phyloP scores from a whole-genome alignment of 768 basidiomycete species.

The Lactarius trivialis region DNA sequence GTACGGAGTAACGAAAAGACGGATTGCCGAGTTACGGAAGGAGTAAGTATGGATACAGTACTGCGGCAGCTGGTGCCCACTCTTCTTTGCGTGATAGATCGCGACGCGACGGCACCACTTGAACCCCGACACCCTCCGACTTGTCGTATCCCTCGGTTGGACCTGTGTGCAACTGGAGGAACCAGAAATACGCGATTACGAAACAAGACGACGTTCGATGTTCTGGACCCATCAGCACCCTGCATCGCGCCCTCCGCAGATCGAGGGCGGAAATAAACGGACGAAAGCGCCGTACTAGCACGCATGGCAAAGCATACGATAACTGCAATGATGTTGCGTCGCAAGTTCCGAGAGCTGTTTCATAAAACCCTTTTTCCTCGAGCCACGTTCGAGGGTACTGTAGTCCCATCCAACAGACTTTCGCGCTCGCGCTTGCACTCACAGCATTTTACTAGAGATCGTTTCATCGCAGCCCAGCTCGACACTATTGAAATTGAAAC shows the following conservation, averaged over 20 bases:
- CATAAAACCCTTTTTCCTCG: not conserved
- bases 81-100: not conserved
- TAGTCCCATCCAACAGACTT: not conserved
- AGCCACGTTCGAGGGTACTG: constrained; percentile 14
- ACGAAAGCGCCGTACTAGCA: not conserved
- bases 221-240: not conserved
- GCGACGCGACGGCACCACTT: not conserved
- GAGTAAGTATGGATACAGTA: not conserved
- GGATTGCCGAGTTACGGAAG: not conserved
- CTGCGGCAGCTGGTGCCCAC: not conserved
- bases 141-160: not conserved
- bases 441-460: constrained; percentile 1
- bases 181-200: not conserved
- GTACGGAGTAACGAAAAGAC: not conserved
- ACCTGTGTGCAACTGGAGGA: not conserved
- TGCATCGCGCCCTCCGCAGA: not conserved
- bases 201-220: not conserved
- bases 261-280: not conserved
- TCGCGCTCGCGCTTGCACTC: not conserved
- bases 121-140: not conserved
- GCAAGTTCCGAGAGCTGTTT: not conserved
- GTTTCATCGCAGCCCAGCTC: not conserved
- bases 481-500: not conserved
- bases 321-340: not conserved
- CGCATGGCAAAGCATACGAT: not conserved